A percentile compares a stretch with the other conserved stretches of the same genome.
These are phyloP conservation scores for Aspergillus heteromorphus DNA, from an alignment of 495 filamentous ascomycete species.

Conservation along the genomic window DNA sequence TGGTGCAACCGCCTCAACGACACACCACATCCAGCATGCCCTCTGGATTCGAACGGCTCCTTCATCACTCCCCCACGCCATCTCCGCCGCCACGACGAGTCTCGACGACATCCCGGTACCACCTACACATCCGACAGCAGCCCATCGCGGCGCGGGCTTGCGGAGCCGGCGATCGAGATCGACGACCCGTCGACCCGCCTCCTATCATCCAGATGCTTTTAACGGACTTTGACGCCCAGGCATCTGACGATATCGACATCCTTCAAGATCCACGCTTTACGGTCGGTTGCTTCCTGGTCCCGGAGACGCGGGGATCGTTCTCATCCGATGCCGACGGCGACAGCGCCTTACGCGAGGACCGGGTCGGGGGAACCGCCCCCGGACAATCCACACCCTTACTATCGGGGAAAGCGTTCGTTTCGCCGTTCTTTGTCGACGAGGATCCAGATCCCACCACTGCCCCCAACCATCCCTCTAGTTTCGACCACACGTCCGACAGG, in stretches of 20 bases:
- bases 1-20: slow-evolving; percentile 13
- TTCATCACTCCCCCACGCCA: slow-evolving; percentile 33
- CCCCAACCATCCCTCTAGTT: slow-evolving; percentile 66
- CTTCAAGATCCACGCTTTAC: slow-evolving; percentile 72
- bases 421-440: slow-evolving; percentile 36
- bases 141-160: slow-evolving; percentile 86
- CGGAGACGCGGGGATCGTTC: slow-evolving; percentile 35
- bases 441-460: slow-evolving; percentile 42
- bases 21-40: slow-evolving; percentile 29
- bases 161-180: slow-evolving; percentile 89
- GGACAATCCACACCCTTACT: slow-evolving; percentile 28
- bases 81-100: slow-evolving; percentile 19
- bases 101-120: slow-evolving; percentile 37
- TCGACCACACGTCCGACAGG: slow-evolving; percentile 4
- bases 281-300: slow-evolving; percentile 67
- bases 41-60: slow-evolving; percentile 37
- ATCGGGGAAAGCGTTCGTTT: slow-evolving; percentile 40
- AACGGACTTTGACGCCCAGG: slow-evolving; percentile 53
- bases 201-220: slow-evolving; percentile 87
- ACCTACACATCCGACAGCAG: slow-evolving; percentile 79
- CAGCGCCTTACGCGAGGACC: not conserved
- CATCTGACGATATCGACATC: slow-evolving; percentile 48
- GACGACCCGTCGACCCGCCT: slow-evolving; percentile 89
- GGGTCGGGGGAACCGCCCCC: not conserved
- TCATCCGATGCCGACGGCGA: not conserved